These are phyloP conservation scores for Moricandia moricandioides DNA, from an alignment of 345 rosid species.

Conservation along the genomic window DNA sequence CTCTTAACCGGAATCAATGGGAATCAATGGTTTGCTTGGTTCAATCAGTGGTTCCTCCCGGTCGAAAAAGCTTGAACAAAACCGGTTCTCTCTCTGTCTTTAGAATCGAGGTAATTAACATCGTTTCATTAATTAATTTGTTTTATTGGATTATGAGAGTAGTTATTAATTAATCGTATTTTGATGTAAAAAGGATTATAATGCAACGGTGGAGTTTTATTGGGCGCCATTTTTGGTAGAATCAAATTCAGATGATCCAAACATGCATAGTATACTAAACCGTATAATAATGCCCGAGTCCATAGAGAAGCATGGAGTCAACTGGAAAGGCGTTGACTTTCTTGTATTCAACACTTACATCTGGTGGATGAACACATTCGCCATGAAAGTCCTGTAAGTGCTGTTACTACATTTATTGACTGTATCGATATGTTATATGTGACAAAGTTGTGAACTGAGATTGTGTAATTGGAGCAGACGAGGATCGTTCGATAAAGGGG, in stretches of 20 bases:
- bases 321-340: slow-evolving; percentile 82
- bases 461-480: slow-evolving; percentile 44
- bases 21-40: slow-evolving; percentile 22
- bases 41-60: slow-evolving; percentile 68
- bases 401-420: no score
- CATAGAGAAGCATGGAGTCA: slow-evolving; percentile 64
- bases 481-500: slow-evolving; percentile 77
- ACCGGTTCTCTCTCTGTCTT: slow-evolving; percentile 71
- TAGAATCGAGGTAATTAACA: slow-evolving; percentile 55
- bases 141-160: not conserved
- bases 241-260: slow-evolving; percentile 90
- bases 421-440: no score
- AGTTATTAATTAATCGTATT: not conserved
- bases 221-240: slow-evolving; percentile 96
- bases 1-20: not conserved
- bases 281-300: slow-evolving; percentile 91
- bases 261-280: slow-evolving; percentile 69
- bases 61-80: slow-evolving; percentile 69
- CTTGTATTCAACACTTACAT: slow-evolving; percentile 88
- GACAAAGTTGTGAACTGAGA: not conserved
- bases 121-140: not conserved
- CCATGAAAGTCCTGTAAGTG: slow-evolving; percentile 75
- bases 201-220: slow-evolving; percentile 90
- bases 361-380: slow-evolving; percentile 96
- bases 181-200: slow-evolving; percentile 53